Conservation (phyloP, 73 alveolate genomes). For the Paramecium sonneborni region DNA sequence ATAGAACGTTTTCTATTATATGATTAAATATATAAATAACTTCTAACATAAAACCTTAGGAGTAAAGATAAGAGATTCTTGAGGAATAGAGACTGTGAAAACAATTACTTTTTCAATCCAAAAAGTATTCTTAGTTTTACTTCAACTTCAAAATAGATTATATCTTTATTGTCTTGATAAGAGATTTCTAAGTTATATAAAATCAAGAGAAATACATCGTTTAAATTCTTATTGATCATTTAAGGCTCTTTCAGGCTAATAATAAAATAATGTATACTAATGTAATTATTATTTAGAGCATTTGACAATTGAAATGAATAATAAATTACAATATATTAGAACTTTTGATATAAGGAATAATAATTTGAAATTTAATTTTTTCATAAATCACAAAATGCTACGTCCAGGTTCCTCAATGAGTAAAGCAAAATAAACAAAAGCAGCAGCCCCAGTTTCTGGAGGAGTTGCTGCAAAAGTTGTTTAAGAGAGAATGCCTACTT, state of each 20-base stretch:
- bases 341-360: not conserved
- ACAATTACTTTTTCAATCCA: constrained; percentile 90
- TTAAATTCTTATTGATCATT: not conserved
- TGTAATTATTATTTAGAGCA: too few species aligned
- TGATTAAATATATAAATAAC: not conserved
- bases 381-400: constrained; percentile 15
- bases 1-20: constrained; percentile 79
- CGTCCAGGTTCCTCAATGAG: constrained; percentile 68
- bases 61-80: constrained; percentile 88
- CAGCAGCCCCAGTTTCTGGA: constrained; percentile 15
- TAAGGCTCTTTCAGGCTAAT: constrained; percentile 10
- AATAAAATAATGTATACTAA: too few species aligned
- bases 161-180: not conserved
- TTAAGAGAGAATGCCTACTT: constrained; percentile 53
- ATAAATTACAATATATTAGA: too few species aligned
- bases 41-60: constrained; percentile 95
- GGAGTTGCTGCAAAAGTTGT: not conserved
- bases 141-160: constrained; percentile 3
- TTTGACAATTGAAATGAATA: too few species aligned
- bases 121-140: constrained; percentile 33
- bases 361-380: not conserved
- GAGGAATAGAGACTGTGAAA: constrained; percentile 85
- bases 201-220: not conserved
- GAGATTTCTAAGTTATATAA: not conserved
- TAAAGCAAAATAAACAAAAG: constrained; percentile 59